Evolutionary conservation across 345 rosid species (phyloP).

Genomic region (Dovyalis caffra): DNA sequence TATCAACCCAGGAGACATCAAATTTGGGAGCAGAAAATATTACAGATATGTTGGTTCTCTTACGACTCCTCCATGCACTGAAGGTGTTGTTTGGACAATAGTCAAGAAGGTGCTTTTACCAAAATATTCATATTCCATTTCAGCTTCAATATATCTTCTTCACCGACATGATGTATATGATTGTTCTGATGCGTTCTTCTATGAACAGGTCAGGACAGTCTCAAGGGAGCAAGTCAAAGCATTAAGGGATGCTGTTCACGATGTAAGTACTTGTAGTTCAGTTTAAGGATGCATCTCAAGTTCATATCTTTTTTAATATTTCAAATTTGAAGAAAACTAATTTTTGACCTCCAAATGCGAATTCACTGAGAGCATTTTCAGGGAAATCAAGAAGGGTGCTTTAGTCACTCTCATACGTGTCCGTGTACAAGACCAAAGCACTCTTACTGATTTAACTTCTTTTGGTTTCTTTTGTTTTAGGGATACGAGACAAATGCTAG

Average conservation of each 20-base stretch:
- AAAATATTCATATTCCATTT: neutral
- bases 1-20: slow-evolving; percentile 48
- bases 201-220: slow-evolving; percentile 54
- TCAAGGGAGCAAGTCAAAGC: slow-evolving; percentile 57
- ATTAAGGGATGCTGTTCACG: slow-evolving; percentile 49
- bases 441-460: neutral
- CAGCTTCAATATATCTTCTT: neutral
- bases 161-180: neutral
- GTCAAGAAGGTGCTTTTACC: slow-evolving; percentile 35
- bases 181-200: neutral
- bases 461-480: slow-evolving; percentile 24
- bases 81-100: slow-evolving; percentile 74
- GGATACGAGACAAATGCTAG: slow-evolving; percentile 66
- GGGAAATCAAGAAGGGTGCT: neutral
- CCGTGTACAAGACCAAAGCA: neutral
- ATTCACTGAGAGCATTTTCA: neutral
- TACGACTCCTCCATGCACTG: slow-evolving; percentile 72
- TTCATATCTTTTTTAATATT: neutral
- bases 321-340: neutral
- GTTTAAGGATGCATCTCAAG: neutral
- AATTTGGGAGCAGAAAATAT: slow-evolving; percentile 49
- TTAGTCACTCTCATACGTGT: neutral
- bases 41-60: slow-evolving; percentile 70
- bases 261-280: slow-evolving; percentile 43
- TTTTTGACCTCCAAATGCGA: neutral